Percentiles rank a stretch among this genome's conserved stretches.
Evolutionary conservation across 495 filamentous ascomycete genomes (phyloP).

Genomic region (Penicillium taxi): DNA sequence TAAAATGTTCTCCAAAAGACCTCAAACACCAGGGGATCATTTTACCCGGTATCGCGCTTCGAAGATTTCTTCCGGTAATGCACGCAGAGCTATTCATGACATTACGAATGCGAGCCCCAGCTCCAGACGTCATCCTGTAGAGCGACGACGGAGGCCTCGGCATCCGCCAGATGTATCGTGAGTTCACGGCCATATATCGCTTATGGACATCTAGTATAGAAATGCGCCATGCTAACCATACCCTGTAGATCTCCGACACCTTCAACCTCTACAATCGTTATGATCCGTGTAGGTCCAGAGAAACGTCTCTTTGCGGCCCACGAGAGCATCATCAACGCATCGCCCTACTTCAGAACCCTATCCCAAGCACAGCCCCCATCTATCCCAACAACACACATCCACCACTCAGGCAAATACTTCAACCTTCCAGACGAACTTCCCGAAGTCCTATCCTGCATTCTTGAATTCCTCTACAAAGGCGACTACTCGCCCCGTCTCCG

Average conservation of each 20-base stretch:
- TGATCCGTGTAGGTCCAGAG: conserved; percentile 67
- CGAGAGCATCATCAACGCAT: conserved; percentile 70
- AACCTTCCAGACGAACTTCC: conserved; percentile 78
- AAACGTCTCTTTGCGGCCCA: conserved; percentile 85
- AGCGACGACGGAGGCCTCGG: conserved; percentile 24
- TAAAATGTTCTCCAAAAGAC: conserved; percentile 28
- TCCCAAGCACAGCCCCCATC: conserved; percentile 12
- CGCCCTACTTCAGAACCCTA: conserved; percentile 61
- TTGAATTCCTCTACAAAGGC: conserved; percentile 91
- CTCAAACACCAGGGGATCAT: conserved; percentile 29
- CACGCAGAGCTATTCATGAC: conserved; percentile 9
- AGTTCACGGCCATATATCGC: conserved; percentile 7
- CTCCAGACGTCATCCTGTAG: conserved; percentile 14
- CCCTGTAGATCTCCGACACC: conserved; percentile 31
- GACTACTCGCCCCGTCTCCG: conserved; percentile 78
- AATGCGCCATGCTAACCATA: conserved; percentile 2
- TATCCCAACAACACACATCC: conserved; percentile 10
- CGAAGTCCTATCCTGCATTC: conserved; percentile 80
- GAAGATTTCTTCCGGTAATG: conserved; percentile 22
- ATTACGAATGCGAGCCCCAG: no score
- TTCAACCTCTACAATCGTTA: conserved; percentile 65
- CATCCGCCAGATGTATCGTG: conserved; percentile 36
- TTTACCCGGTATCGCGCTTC: conserved; percentile 41
- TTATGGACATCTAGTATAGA: background rate
- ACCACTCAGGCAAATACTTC: conserved; percentile 52